Base-by-base conservation (phyloP, 2,329 filamentous ascomycete species). In the Tolypocladium sp. region DNA sequence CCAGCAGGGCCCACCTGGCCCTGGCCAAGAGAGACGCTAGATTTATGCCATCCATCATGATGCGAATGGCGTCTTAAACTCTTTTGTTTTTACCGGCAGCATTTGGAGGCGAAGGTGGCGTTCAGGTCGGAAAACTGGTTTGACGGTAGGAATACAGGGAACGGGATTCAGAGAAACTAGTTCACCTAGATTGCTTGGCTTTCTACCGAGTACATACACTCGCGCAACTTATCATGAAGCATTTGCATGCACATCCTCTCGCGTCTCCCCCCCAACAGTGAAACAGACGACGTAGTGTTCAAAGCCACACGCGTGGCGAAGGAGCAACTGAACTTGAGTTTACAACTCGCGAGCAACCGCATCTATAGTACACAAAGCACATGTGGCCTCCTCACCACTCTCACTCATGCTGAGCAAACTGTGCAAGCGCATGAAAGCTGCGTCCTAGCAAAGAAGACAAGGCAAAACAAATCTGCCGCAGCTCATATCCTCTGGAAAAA, bases 1-100 rank as follows among this genome's bases (percentile, higher is more conserved):
- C 62, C 69, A 68, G 57, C 70, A 70, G 22, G 70, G 69, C 17
- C 71, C 72, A 27, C 71, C 72, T 30, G 66, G 69, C 30, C 74
- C 73, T 27, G 76, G 76, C 41, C 74, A 72, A 38, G 75, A 76
- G 42, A 71, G 72, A 68, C 70, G 74, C 64, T 78, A 67, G 69
- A 17, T 53, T 13, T 46, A 17, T 33, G 33, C 17, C 15, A 27
- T 25, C 22, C 30, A 10, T 13, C 38, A 33, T 20, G 49, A 25
- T 25, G 57, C 58, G 17, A 49, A 37, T 41, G 40, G 44, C 38
- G 37, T 41, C 52, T 51, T 25, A 52, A 51, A 52, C 27, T 52
- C 59, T 38, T 55, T 38, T 56, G 55, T 66, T 62, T 57, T 62
- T 51, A 57, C 54, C 56, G 61, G 59, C 59, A 65, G 64, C 63